Evolutionary conservation across 768 basidiomycete species (phyloP).

Genomic region (Strobilomyces echinocephalus): DNA sequence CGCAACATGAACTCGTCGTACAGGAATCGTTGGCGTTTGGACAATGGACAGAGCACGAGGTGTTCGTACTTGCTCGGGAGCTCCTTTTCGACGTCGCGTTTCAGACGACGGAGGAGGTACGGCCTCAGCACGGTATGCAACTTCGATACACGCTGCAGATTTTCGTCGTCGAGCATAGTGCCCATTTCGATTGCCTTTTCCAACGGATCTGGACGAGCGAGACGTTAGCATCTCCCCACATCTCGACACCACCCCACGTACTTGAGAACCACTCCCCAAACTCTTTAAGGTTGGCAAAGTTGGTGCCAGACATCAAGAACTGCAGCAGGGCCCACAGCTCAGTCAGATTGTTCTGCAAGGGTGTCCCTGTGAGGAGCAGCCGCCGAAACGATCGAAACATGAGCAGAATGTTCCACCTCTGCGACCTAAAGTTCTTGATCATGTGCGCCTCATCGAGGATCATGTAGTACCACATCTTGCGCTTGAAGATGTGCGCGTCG

Average conservation of each 20-base stretch:
- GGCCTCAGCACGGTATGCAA: conserved; percentile 95
- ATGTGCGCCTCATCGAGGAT: conserved; percentile 95
- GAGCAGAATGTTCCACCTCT: conserved; percentile 87
- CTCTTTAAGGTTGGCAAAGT: conserved; percentile 89
- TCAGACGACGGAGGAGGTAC: conserved; percentile 91
- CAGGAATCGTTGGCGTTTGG: conserved; percentile 89
- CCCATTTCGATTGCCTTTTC: conserved; percentile 92
- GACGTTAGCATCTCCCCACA: background rate
- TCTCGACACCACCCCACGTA: conserved; percentile 36
- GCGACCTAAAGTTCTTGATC: conserved; percentile 95
- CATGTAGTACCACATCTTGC: conserved; percentile 95
- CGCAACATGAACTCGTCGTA: conserved; percentile 97
- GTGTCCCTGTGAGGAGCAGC: conserved; percentile 90
- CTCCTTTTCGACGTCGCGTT: conserved; percentile 95
- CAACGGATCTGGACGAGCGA: conserved; percentile 64
- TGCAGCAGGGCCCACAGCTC: conserved; percentile 95
- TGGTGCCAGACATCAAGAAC: conserved; percentile 85
- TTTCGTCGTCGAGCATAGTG: conserved; percentile 71
- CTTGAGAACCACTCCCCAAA: conserved; percentile 97
- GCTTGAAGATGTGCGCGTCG: conserved; percentile 86
- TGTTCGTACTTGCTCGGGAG: conserved; percentile 93
- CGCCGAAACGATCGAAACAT: conserved; percentile 86
- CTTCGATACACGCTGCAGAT: conserved; percentile 76
- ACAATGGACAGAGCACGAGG: conserved; percentile 79
- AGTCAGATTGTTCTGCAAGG: conserved; percentile 92